phyloP scores from a whole-genome alignment of 2,329 filamentous ascomycete species.

The Trichoderma harzianum region DNA sequence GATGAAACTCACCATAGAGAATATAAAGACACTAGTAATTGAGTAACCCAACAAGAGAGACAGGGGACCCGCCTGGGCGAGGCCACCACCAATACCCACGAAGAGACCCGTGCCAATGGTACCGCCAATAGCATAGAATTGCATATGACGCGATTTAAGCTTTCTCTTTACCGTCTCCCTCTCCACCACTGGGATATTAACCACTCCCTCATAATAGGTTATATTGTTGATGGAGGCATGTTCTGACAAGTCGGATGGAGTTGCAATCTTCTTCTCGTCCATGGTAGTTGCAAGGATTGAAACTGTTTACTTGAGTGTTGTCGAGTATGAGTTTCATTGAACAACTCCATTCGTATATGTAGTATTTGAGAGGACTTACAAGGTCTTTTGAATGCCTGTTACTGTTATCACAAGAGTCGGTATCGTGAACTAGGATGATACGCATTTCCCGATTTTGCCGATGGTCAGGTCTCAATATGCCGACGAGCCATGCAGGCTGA shows the following conservation, averaged over 20 bases:
- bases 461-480: not conserved
- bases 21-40: conserved; percentile 44
- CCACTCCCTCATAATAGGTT: not conserved
- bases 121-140: conserved; percentile 49
- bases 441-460: conserved; percentile 4
- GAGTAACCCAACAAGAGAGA: conserved; percentile 44
- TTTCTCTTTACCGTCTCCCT: not conserved
- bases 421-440: not conserved
- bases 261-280: conserved; percentile 7
- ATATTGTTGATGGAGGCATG: not conserved
- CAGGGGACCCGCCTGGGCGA: conserved; percentile 41
- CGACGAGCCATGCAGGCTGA: not conserved
- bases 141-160: conserved; percentile 39
- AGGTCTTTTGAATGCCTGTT: conserved; percentile 1
- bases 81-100: conserved; percentile 43
- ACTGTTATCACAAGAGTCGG: not conserved
- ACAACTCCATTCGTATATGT: not conserved
- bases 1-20: conserved; percentile 34
- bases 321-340: not conserved
- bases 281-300: not conserved
- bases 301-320: not conserved
- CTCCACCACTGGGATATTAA: not conserved
- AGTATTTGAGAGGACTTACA: not conserved
- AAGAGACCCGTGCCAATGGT: conserved; percentile 46
- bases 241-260: not conserved